Conservation (phyloP, 345 rosid genomes). For the Sisymbrium altissimum region DNA sequence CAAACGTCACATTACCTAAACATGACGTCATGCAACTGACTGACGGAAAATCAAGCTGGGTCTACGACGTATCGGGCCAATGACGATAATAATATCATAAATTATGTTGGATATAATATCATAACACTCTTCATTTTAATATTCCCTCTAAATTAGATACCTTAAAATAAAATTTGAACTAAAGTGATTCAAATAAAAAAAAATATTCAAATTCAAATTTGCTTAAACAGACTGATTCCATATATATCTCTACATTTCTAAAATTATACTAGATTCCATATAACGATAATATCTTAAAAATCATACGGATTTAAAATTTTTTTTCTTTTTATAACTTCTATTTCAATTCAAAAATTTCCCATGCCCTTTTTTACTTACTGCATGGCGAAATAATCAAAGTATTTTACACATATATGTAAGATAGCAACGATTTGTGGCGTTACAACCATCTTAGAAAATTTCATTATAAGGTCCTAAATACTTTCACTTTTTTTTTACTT, state of each 20-base stretch:
- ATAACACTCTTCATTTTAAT: neutral
- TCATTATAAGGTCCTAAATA: neutral
- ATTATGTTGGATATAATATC: neutral
- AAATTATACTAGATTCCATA: neutral
- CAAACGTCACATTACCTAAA: constrained; percentile 10
- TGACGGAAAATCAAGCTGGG: neutral
- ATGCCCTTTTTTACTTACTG: neutral
- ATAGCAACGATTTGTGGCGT: neutral
- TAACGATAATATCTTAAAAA: neutral
- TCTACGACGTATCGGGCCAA: neutral
- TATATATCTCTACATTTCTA: neutral
- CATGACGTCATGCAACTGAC: constrained; percentile 10
- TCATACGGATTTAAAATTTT: neutral
- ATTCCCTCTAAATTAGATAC: neutral
- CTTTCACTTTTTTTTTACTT: neutral
- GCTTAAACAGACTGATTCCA: neutral
- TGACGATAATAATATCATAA: neutral
- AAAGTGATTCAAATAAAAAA: neutral
- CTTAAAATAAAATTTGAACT: neutral
- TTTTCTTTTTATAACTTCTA: neutral
- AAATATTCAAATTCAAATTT: neutral
- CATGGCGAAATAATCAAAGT: neutral
- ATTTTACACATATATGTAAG: neutral
- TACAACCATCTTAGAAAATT: neutral
- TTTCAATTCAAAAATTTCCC: neutral